Evolutionary conservation across 1,139 yeast species (phyloP).

Genomic region (Blastobotrys aristatus): DNA sequence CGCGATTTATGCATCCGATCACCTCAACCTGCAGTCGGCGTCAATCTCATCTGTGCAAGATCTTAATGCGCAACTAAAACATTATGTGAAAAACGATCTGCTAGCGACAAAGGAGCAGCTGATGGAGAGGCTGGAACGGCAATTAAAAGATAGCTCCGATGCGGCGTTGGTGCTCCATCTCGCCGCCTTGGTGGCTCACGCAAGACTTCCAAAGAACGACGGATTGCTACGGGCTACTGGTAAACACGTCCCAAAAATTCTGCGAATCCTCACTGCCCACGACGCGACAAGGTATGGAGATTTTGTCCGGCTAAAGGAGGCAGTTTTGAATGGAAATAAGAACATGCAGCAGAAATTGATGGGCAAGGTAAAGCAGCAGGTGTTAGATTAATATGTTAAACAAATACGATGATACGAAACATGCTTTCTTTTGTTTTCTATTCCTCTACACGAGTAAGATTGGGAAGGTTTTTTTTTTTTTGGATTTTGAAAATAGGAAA

Average conservation of each 20-base stretch:
- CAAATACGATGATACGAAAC: too few species aligned
- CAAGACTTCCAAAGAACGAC: slow-evolving; percentile 14
- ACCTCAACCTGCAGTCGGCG: not conserved
- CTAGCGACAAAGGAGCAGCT: slow-evolving; percentile 1
- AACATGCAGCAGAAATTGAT: slow-evolving; percentile 3
- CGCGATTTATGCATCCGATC: slow-evolving; percentile 5
- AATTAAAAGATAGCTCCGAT: slow-evolving; percentile 11
- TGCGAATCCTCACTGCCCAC: slow-evolving; percentile 19
- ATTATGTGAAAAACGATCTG: not conserved
- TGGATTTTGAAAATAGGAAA: too few species aligned
- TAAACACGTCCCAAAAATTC: slow-evolving; percentile 30
- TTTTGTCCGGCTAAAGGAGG: slow-evolving; percentile 18
- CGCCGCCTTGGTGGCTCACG: slow-evolving; percentile 26
- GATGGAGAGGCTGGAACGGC: not conserved
- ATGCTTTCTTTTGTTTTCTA: too few species aligned
- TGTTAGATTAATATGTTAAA: not conserved
- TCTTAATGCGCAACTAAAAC: not conserved
- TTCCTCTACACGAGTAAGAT: too few species aligned
- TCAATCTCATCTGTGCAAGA: slow-evolving; percentile 1
- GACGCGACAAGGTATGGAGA: slow-evolving; percentile 4
- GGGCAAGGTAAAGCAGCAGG: slow-evolving; percentile 3
- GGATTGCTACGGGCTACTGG: slow-evolving; percentile 30
- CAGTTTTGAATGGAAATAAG: slow-evolving; percentile 12
- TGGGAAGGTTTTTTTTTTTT: too few species aligned
- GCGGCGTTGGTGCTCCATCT: slow-evolving; percentile 29